These are phyloP conservation scores for Coniochaeta pulveracea DNA, from an alignment of 2,329 filamentous ascomycete species.

Conservation along the genomic window DNA sequence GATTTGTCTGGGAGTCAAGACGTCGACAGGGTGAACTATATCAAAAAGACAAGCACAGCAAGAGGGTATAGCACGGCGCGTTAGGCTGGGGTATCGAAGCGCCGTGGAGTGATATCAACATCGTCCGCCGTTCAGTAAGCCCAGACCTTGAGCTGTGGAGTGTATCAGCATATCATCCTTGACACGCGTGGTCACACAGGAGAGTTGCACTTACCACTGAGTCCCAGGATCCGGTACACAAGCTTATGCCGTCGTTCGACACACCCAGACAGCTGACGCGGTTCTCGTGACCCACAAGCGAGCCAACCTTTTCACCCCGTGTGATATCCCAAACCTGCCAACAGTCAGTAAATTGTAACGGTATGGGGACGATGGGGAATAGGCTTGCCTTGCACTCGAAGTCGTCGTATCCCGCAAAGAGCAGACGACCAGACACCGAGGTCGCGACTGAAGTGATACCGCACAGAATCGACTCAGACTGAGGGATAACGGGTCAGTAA, in stretches of 20 bases:
- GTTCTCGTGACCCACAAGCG: slow-evolving; percentile 94
- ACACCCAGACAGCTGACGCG: slow-evolving; percentile 97
- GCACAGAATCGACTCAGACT: slow-evolving; percentile 96
- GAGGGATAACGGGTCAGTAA: slow-evolving; percentile 6
- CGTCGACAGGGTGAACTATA: slow-evolving; percentile 25
- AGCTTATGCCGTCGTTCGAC: slow-evolving; percentile 96
- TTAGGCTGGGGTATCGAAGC: slow-evolving; percentile 16
- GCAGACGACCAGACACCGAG: slow-evolving; percentile 85
- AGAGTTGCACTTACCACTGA: slow-evolving; percentile 66
- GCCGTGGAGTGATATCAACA: slow-evolving; percentile 13
- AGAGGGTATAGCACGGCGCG: slow-evolving; percentile 14
- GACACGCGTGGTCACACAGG: not conserved
- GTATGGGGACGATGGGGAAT: slow-evolving; percentile 7
- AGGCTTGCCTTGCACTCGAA: slow-evolving; percentile 94
- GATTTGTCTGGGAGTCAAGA: slow-evolving; percentile 27
- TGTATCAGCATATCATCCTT: slow-evolving; percentile 17
- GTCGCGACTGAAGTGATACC: slow-evolving; percentile 98
- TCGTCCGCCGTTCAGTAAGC: slow-evolving; percentile 48
- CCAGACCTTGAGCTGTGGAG: slow-evolving; percentile 70
- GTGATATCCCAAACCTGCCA: slow-evolving; percentile 91
- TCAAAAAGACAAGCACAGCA: slow-evolving; percentile 19
- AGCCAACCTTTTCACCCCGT: slow-evolving; percentile 92
- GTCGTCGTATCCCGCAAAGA: slow-evolving; percentile 97
- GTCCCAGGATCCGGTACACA: slow-evolving; percentile 99
- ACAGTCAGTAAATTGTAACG: not conserved